Evolutionary conservation across 148 eudicot genomes (phyloP).

Genomic region (Nyssa sinensis): DNA sequence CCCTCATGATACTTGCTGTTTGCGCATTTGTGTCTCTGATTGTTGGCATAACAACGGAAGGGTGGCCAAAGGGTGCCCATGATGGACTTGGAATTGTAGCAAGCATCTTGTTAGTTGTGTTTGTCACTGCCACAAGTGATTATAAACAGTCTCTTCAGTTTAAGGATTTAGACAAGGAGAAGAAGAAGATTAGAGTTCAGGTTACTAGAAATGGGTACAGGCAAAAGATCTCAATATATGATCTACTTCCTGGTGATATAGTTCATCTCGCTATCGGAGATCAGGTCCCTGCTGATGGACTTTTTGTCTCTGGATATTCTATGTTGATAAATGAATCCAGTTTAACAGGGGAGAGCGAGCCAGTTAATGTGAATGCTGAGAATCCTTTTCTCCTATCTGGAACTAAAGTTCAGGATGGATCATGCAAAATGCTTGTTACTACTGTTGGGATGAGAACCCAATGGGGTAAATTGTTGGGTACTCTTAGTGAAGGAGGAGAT

Average conservation of each 20-base stretch:
- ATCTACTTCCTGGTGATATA: slow-evolving; percentile 71
- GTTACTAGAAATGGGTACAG: slow-evolving; percentile 73
- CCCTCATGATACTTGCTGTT: slow-evolving; percentile 79
- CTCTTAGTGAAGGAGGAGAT: slow-evolving; percentile 85
- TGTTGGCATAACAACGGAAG: slow-evolving; percentile 74
- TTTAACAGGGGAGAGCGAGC: slow-evolving; percentile 87
- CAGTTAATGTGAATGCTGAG: slow-evolving; percentile 43
- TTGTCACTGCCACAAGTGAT: slow-evolving; percentile 89
- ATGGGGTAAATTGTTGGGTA: slow-evolving; percentile 89
- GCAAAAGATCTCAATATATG: slow-evolving; percentile 74
- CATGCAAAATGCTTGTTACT: slow-evolving; percentile 77
- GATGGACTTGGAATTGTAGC: slow-evolving; percentile 90
- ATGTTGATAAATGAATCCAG: slow-evolving; percentile 75
- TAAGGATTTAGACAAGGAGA: slow-evolving; percentile 78
- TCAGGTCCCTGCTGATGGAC: slow-evolving; percentile 87
- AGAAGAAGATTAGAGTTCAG: slow-evolving; percentile 74
- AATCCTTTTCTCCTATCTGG: slow-evolving; percentile 81
- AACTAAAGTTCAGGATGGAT: slow-evolving; percentile 87
- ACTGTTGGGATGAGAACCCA: slow-evolving; percentile 94
- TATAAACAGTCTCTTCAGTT: slow-evolving; percentile 83
- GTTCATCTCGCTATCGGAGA: slow-evolving; percentile 85
- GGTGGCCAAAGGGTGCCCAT: slow-evolving; percentile 92
- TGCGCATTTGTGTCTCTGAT: slow-evolving; percentile 76
- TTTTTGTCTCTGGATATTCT: slow-evolving; percentile 71
- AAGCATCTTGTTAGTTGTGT: slow-evolving; percentile 71